Base-by-base conservation (phyloP, 1,139 yeast genomes). In the Petasospora fabianii region DNA sequence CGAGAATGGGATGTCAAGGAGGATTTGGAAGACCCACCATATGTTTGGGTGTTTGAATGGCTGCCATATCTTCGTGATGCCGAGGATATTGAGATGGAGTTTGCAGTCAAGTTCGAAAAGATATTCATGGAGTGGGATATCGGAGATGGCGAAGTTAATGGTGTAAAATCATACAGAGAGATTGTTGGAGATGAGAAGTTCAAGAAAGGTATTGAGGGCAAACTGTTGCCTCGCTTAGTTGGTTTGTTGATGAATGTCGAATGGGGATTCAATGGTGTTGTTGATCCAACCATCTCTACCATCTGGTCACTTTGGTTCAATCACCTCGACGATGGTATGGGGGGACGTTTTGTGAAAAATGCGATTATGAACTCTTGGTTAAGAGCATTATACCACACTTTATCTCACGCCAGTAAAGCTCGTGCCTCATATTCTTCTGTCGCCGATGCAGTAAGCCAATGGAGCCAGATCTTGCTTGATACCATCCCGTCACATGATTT, bases 1-100 rank as follows among this genome's bases (percentile, higher is more conserved):
- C 44, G 55, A 11, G 44, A 48, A 0, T 71, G 77, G 76, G 48
- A 58, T n/a, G 16, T 31, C 12, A n/a, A 24, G 12, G 19, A 19
- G 8, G 18, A 16, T 5, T 36, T 34, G 2, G 46, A 41, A 2
- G 31, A 38, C 17, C 44, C 53, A 10, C 70, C 71, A 5, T 65
- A 64, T 37, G 40, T 48, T 7, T 71, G 75, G 74, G 47, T 71
- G 1, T 59, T 65, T 40, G 76, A 72, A 17, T 72, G 76, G 76
- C 43, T 71, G 27, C 62, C 65, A n/a, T 61, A 54, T 36, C 41
- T 63, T 13, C 51, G 48, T n/a, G 30, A 39, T 12, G 26, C 55
- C 32, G 41, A 55, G 4, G 54, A 51, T 2, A 17, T 42, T n/a
- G 38, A 59, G 16, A 46, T 43, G 2, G 53, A 44, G 3, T 57